A percentile compares a stretch with the other conserved stretches of the same genome.
Evolutionary conservation across 2,329 filamentous ascomycete genomes (phyloP).

Genomic region (Thyridium curvatum): DNA sequence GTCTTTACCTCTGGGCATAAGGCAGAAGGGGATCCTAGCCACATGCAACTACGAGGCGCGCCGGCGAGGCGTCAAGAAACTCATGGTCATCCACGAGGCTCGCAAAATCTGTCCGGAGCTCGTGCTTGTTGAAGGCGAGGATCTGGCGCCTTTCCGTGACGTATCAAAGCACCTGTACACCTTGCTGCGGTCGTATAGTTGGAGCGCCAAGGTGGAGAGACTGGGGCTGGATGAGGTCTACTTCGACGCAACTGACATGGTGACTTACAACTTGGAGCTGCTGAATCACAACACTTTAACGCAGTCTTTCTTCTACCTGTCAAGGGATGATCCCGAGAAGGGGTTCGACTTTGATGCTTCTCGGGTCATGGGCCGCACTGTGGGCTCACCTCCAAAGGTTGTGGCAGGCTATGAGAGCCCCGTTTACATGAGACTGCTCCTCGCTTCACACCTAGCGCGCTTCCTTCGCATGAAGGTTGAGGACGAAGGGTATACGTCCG

Average conservation of each 20-base stretch:
- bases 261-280: conserved; percentile 71
- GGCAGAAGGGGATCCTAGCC: conserved; percentile 88
- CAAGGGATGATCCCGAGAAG: conserved; percentile 63
- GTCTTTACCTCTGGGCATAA: conserved; percentile 70
- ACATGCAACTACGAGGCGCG: conserved; percentile 94
- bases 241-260: conserved; percentile 77
- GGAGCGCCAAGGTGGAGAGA: conserved; percentile 72
- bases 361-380: conserved; percentile 55
- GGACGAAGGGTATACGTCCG: conserved; percentile 75
- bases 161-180: conserved; percentile 74
- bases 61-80: conserved; percentile 65
- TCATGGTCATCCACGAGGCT: conserved; percentile 80
- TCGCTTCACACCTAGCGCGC: conserved; percentile 76
- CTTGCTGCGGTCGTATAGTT: conserved; percentile 67
- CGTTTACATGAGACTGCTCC: conserved; percentile 55
- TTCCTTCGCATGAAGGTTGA: conserved; percentile 69
- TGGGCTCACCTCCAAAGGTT: conserved; percentile 15
- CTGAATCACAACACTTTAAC: conserved; percentile 60
- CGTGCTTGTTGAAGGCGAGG: conserved; percentile 80
- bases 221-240: conserved; percentile 90
- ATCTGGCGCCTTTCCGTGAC: conserved; percentile 78
- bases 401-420: conserved; percentile 12
- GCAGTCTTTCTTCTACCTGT: conserved; percentile 75
- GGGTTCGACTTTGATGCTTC: conserved; percentile 78
- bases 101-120: conserved; percentile 75